These are phyloP conservation scores for Arthrobotrys sinensis DNA, from an alignment of 2,329 filamentous ascomycete genomes.

Conservation along the genomic window DNA sequence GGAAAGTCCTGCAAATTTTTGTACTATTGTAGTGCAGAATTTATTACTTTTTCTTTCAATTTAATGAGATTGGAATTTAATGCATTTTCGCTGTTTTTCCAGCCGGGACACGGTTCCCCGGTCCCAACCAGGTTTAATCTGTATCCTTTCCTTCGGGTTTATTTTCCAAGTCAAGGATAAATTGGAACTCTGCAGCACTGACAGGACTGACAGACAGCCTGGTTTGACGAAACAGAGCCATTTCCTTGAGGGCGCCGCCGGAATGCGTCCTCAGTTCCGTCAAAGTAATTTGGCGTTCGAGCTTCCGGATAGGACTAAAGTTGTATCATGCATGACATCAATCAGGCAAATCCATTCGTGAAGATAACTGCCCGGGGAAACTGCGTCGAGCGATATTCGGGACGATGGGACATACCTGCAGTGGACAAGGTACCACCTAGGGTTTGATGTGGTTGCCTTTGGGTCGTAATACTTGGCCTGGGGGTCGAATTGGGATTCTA, in stretches of 20 bases:
- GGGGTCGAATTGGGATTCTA: slow-evolving; percentile 80
- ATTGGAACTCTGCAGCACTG: slow-evolving; percentile 57
- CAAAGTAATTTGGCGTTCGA: slow-evolving; percentile 58
- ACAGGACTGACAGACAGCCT: slow-evolving; percentile 61
- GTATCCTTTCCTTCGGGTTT: slow-evolving; percentile 61
- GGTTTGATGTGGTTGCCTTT: slow-evolving; percentile 78
- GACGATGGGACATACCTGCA: slow-evolving; percentile 53
- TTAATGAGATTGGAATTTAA: slow-evolving; percentile 45
- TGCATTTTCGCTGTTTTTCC: slow-evolving; percentile 11
- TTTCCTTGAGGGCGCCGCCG: slow-evolving; percentile 55
- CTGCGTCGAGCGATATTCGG: slow-evolving; percentile 43
- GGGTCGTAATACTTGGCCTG: slow-evolving; percentile 86
- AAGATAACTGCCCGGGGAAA: slow-evolving; percentile 19
- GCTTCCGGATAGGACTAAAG: slow-evolving; percentile 58
- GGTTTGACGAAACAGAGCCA: slow-evolving; percentile 58
- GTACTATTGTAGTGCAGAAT: slow-evolving; percentile 12
- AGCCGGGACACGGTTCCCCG: slow-evolving; percentile 46
- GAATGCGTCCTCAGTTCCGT: slow-evolving; percentile 60
- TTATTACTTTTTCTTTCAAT: slow-evolving; percentile 33
- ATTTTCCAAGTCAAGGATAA: slow-evolving; percentile 60
- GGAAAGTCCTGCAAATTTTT: slow-evolving; percentile 20
- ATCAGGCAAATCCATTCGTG: slow-evolving; percentile 40
- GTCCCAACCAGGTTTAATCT: slow-evolving; percentile 44
- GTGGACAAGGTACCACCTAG: slow-evolving; percentile 90
- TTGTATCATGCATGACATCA: slow-evolving; percentile 58